These are phyloP conservation scores for Beta vulgaris DNA, from an alignment of 148 eudicot species.

Conservation along the genomic window DNA sequence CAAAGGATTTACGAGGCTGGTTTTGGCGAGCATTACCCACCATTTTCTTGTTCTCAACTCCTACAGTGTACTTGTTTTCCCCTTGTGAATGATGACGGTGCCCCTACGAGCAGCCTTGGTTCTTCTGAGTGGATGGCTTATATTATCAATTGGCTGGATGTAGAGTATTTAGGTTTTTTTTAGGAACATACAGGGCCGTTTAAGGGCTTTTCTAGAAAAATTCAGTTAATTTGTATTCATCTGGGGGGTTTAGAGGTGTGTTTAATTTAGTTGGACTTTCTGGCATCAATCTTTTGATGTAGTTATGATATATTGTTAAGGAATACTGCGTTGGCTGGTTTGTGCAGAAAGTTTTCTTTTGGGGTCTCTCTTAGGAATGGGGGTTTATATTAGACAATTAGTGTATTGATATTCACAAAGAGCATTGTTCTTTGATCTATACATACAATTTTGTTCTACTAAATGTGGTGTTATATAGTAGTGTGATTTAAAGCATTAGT, in stretches of 20 bases:
- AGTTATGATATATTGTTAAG: conserved; percentile 25
- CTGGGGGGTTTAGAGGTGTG: conserved; percentile 26
- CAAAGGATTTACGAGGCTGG: conserved; percentile 15
- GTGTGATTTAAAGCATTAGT: background rate
- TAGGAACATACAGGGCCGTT: conserved; percentile 35
- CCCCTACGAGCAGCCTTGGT: conserved; percentile 30
- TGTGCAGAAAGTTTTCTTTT: conserved; percentile 36
- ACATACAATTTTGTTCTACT: conserved; percentile 14
- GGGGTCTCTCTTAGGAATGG: conserved; percentile 14
- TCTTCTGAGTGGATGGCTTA: conserved; percentile 21
- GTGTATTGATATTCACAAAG: conserved; percentile 28
- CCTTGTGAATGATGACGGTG: conserved; percentile 41
- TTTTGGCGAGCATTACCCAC: conserved; percentile 16
- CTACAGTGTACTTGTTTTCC: conserved; percentile 9
- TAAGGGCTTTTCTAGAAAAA: conserved; percentile 36
- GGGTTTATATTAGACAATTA: conserved; percentile 20
- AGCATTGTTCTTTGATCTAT: conserved; percentile 24
- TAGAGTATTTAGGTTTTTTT: conserved; percentile 46
- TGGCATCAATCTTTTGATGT: conserved; percentile 30
- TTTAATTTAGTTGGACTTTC: conserved; percentile 12
- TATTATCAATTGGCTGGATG: conserved; percentile 38
- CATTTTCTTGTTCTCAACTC: conserved; percentile 5
- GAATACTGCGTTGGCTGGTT: conserved; percentile 24
- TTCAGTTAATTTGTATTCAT: conserved; percentile 35
- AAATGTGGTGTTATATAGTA: background rate